Evolutionary conservation across 108 stramenopile genomes (phyloP), one percentile per base, ranked within the genome.

Genomic region (Epithemia pelagica): DNA sequence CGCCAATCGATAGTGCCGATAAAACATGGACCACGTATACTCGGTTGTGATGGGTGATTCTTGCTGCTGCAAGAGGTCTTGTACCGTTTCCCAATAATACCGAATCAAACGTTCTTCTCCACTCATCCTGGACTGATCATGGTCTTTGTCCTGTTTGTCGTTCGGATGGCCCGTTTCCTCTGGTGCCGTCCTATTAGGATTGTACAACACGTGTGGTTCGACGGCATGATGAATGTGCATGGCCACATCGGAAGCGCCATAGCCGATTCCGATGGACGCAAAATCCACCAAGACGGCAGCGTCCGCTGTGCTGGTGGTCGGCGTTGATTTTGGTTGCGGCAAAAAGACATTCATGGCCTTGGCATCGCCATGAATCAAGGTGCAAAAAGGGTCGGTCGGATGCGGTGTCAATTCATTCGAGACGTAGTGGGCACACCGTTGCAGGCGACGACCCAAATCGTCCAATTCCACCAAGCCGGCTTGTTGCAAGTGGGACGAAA

Each of bases 281-380:
- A 88, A 92, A 74, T 92, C 90, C 15, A 92, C 83, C 73, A 92
- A 64, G 19, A 85, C 54, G 2, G 79, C 85, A 21, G 57, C 64
- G 28, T 64, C 29, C 0, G 61, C 52, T 2, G 27, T 55, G 25
- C 27, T 22, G 24, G 60, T 26, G 27, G 69, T 26, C 30, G 30
- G 3, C 56, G 52, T 27, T 10, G 30, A 26, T 1, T 55, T 30
- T 8, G 7, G 28, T 15, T 37, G n/a, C 19, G 87, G 86, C 28
- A 90, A 55, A 57, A 90, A 90, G 2, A 82, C 84, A 77, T 87
- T 90, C 90, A 91, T 88, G 0, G 85, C 69, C 55, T 91, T 91
- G 71, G 72, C 86, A 72, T 91, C 86, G 19, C 90, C 90, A 72
- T 91, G 90, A 24, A 78, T 68, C 21, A 88, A 30, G 0, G 86